Conservation (phyloP, 2,329 filamentous ascomycete species). For the Stemphylium beticola region DNA sequence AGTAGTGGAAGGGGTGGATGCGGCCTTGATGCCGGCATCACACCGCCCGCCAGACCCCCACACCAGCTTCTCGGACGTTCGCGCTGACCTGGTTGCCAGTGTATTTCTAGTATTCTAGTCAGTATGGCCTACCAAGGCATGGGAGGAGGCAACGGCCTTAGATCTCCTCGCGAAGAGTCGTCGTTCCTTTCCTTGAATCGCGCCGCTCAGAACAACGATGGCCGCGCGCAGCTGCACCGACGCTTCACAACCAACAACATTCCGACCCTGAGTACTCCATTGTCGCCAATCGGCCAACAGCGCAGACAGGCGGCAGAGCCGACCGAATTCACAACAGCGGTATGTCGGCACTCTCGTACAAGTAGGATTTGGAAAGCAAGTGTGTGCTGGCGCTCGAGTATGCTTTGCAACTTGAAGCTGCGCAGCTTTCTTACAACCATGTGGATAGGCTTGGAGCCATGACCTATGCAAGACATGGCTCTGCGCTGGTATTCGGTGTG, state of each 20-base stretch:
- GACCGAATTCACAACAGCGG: conserved; percentile 60
- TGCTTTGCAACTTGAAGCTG: conserved; percentile 2
- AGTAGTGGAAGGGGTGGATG: conserved; percentile 18
- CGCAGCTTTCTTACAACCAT: conserved; percentile 1
- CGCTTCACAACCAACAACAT: conserved; percentile 91
- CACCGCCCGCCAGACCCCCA: conserved; percentile 48
- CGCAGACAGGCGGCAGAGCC: conserved; percentile 61
- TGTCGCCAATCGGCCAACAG: conserved; percentile 65
- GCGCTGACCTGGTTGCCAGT: conserved; percentile 43
- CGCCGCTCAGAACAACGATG: conserved; percentile 64
- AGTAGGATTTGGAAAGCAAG: conserved; percentile 3
- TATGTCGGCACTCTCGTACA: conserved; percentile 45
- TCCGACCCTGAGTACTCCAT: conserved; percentile 76
- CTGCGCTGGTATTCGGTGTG: background rate
- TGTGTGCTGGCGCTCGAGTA: conserved; percentile 2
- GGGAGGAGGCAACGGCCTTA: conserved; percentile 76
- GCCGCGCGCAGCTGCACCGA: conserved; percentile 79
- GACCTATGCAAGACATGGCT: background rate
- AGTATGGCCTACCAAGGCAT: conserved; percentile 69
- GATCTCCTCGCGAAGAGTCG: conserved; percentile 75
- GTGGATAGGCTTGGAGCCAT: background rate
- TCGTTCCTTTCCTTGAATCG: conserved; percentile 75
- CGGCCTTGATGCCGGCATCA: conserved; percentile 29
- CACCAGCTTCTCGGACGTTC: conserved; percentile 23
- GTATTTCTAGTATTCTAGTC: conserved; percentile 45